Base-by-base conservation (phyloP, 768 basidiomycete species). In the Tulasnella sp. region DNA sequence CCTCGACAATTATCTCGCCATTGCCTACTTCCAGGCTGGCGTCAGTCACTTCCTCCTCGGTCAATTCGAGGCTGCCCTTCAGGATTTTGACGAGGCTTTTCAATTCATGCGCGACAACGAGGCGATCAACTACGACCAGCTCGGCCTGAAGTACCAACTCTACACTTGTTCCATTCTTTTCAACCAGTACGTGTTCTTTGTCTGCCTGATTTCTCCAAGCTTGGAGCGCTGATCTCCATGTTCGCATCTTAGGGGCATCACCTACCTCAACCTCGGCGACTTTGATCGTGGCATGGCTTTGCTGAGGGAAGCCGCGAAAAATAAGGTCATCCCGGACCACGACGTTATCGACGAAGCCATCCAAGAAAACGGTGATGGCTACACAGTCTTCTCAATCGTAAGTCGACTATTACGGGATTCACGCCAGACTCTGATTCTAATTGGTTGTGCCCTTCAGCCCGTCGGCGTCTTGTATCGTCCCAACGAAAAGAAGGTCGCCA, bases 321-420 rank as follows among this genome's bases (percentile, higher is more conserved):
- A 92, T 80, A 96, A 95, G 85, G 89, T 87, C 5, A 94, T 91
- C 4, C 88, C 90, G 7, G 94, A 95, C 81, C 96, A 98, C 83
- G 88, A 88, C 80, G 94, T 98, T 44, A 97, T 98, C 79, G 94
- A 96, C 83, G 96, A 97, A 81, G 96, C 95, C 18, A 91, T 95
- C 79, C 86, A 86, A 76, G 92, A 95, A 82, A 87, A 87, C 74
- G 96, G 94, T 5, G 89, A 92, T 80, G 93, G 93, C 1, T 97
- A 95, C 83, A 96, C 94, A 0, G 95, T 97, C 16, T 97, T 97
- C 86, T 93, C 92, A 82, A 93, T 97, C 80, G 95, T 96, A 79
- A 84, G 94, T 88, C 70, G 16, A 48, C 39, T 77, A 1, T 5
- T 69, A 2, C 29, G 18, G 15, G 73, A 10, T 44, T 32, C 10